Evolutionary conservation across 768 basidiomycete species (phyloP).

Genomic region (Trametes elegans): DNA sequence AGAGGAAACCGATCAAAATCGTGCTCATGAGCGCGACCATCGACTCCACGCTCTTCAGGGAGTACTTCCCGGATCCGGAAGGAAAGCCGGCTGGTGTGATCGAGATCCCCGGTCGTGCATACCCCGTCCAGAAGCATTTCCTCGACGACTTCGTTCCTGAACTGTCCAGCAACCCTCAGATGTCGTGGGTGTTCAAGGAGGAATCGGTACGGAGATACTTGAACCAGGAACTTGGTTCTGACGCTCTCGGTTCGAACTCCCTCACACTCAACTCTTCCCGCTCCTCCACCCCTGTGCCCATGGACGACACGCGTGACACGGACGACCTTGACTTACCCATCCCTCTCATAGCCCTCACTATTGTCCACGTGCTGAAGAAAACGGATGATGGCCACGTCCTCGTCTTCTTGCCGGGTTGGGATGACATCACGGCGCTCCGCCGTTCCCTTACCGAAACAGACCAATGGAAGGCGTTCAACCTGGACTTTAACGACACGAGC

Average conservation of each 20-base stretch:
- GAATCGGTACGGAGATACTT: conserved; percentile 72
- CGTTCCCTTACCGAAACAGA: conserved; percentile 51
- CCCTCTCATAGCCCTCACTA: conserved; percentile 75
- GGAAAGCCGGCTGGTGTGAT: conserved; percentile 66
- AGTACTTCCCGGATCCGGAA: conserved; percentile 71
- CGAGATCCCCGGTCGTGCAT: conserved; percentile 88
- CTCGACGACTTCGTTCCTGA: conserved; percentile 72
- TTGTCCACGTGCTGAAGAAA: conserved; percentile 70
- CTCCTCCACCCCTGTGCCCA: conserved; percentile 7
- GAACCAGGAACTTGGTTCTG: conserved; percentile 56
- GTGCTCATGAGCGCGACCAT: conserved; percentile 97
- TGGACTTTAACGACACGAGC: conserved; percentile 57
- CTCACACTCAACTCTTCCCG: conserved; percentile 16
- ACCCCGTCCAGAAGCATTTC: conserved; percentile 80
- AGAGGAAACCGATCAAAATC: conserved; percentile 75
- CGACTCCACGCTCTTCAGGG: conserved; percentile 84
- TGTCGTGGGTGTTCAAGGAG: conserved; percentile 68
- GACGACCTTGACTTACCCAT: conserved; percentile 78
- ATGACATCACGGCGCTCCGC: conserved; percentile 79
- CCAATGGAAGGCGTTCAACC: conserved; percentile 44
- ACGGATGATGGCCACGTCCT: conserved; percentile 85
- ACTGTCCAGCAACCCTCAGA: conserved; percentile 39
- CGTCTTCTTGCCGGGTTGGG: conserved; percentile 92
- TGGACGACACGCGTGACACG: conserved; percentile 34
- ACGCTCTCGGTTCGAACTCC: conserved; percentile 12